Base-by-base conservation (phyloP, 2,329 filamentous ascomycete species). In the Aspergillus sp. region DNA sequence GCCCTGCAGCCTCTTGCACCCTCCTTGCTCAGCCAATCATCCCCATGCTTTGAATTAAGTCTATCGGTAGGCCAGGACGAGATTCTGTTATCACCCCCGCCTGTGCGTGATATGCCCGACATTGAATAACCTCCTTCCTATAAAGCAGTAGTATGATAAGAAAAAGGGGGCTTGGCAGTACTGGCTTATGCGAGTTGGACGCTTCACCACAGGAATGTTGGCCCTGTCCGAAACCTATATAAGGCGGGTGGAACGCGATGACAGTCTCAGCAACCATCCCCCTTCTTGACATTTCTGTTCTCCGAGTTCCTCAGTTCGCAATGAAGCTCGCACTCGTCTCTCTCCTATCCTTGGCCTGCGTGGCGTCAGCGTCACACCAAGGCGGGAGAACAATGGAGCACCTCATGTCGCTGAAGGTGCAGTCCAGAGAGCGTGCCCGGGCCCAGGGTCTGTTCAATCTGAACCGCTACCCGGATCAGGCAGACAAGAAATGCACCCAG, bases 281-380 rank as follows among this genome's bases (percentile, higher is more conserved):
- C 23, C 15, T 23, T 19, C 12, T 9, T 37, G 15, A 6, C 35
- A 8, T 25, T 27, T 12, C 11, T 31, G 27, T 33, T 19, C 9
- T 35, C 19, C 6, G 25, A 7, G 14, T 9, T 14, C 19, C 14
- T 27, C 33, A 37, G 33, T 12, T 25, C 52, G 54, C 19, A 17
- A 64, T 64, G 62, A 64, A 59, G 54, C 14, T 55, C 27, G 53
- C 62, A 12, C 8, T 58, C 8, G 11, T 64, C 17, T 61, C 56
- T 40, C 44, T 58, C 11, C 49, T 64, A 17, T 52, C 56, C 7
- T 35, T 59, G 21, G 58, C 54, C 19, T 54, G 56, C 17, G 17
- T 51, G 45, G 52, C 56, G 17, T 37, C 47, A 6, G 62, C 62
- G 14, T 59, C 60, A 23, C 53, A 37, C 40, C 21, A 54, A 7